These are phyloP conservation scores for Elsinoe arachidis DNA, from an alignment of 2,329 filamentous ascomycete species.

Conservation along the genomic window DNA sequence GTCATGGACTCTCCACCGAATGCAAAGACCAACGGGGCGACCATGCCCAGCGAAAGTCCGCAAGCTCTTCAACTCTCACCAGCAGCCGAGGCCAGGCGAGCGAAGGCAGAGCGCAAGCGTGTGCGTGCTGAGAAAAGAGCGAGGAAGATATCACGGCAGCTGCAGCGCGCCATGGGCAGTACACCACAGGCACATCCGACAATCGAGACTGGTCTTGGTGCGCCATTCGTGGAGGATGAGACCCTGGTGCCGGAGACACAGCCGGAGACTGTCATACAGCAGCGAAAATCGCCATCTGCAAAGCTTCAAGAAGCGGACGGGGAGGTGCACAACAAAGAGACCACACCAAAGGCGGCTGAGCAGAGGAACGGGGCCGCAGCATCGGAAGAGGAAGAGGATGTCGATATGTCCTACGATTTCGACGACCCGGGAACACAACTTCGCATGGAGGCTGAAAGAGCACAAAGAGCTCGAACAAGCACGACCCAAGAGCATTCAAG, in stretches of 20 bases:
- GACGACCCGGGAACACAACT: constrained; percentile 11
- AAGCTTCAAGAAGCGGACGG: neutral
- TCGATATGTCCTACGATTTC: neutral
- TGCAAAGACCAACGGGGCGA: no score
- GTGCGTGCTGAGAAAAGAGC: constrained; percentile 1
- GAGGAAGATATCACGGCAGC: neutral
- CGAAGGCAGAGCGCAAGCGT: neutral
- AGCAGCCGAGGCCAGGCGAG: neutral
- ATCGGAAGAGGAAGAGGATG: neutral
- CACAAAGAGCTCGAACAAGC: neutral
- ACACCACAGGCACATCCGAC: neutral
- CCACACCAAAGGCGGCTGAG: neutral
- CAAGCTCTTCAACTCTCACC: neutral
- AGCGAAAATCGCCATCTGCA: no score
- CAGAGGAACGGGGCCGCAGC: no score
- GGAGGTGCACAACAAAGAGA: neutral
- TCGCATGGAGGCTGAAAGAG: constrained; percentile 3
- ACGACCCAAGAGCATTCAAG: neutral
- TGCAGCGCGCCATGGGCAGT: neutral
- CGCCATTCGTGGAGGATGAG: neutral
- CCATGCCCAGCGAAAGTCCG: neutral
- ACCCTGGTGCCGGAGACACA: constrained; percentile 14
- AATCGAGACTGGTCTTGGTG: neutral
- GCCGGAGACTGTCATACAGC: neutral
- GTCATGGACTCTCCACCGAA: neutral